Evolutionary conservation across 2,329 filamentous ascomycete genomes (phyloP), one percentile per base, ranked within the genome.

Genomic region (Xylariaceae sp.): DNA sequence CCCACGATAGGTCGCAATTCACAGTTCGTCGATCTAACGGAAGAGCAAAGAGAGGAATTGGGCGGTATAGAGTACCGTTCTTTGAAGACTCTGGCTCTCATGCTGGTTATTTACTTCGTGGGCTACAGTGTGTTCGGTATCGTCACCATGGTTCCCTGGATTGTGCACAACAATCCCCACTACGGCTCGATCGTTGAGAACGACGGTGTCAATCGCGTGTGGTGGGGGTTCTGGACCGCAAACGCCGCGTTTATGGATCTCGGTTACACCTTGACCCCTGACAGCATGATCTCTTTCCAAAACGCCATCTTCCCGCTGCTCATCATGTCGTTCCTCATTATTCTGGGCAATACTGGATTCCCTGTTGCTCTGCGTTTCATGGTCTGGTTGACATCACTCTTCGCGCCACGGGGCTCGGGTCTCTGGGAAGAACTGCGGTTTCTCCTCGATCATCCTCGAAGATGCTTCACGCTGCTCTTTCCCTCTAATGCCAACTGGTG

Each of bases 51-150:
- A 65, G 92, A 99, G 71, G 94, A 99, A 74, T 77, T 99, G 2
- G 94, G 94, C 9, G 94, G 94, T 17, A 96, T 99, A 64, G 94
- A 99, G 73, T 99, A 99, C 70, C 88, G 94, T 4, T 90, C 93
- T 0, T 74, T 99, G 61, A 95, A 96, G 73, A 90, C 91, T 1
- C 76, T 99, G 52, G 89, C 90, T 1, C 72, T 90, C 34, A 86
- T 97, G 35, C 78, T 97, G 17, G 80, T 89, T 2, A 77, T 76
- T 6, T 99, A 97, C 74, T 97, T 89, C 70, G 83, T 91, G 71
- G 87, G 88, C 0, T 97, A 96, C 68, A 90, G 92, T 68, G 68
- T 92, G 1, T 78, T 97, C 2, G 90, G 88, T 0, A 76, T 95
- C 44, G 71, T 91, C 34, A 87, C 86, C 66, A 74, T 97, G 10